Conservation (phyloP, 768 basidiomycete genomes). For the Lactarius tabidus region DNA sequence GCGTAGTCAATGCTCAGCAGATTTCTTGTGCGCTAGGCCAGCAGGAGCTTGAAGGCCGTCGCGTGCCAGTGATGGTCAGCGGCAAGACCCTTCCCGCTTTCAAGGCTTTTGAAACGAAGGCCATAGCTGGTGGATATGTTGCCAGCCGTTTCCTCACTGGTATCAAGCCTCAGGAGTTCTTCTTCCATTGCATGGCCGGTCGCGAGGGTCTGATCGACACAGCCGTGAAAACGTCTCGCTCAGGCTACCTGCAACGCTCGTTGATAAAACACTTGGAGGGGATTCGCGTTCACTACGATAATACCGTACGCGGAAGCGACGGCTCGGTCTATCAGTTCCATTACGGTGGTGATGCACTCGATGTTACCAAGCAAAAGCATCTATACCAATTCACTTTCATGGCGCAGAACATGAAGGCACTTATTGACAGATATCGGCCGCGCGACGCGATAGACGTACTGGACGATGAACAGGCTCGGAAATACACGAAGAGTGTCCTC, state of each 20-base stretch:
- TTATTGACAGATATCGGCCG: slow-evolving; percentile 70
- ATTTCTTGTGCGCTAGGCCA: slow-evolving; percentile 98
- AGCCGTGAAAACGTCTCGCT: slow-evolving; percentile 97
- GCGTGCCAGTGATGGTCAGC: slow-evolving; percentile 98
- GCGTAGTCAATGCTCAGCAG: slow-evolving; percentile 93
- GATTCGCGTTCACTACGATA: slow-evolving; percentile 93
- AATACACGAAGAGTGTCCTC: slow-evolving; percentile 87
- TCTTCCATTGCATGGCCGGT: slow-evolving; percentile 99
- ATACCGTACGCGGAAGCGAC: slow-evolving; percentile 95
- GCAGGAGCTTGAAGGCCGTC: slow-evolving; percentile 96
- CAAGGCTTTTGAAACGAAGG: slow-evolving; percentile 95
- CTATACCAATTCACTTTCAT: slow-evolving; percentile 92
- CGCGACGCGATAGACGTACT: slow-evolving; percentile 51
- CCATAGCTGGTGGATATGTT: slow-evolving; percentile 96
- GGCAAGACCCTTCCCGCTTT: slow-evolving; percentile 98
- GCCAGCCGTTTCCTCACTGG: slow-evolving; percentile 98
- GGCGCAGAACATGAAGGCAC: slow-evolving; percentile 75
- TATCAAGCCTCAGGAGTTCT: slow-evolving; percentile 97
- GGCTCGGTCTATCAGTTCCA: slow-evolving; percentile 91
- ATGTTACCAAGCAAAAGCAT: slow-evolving; percentile 97
- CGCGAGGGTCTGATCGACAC: slow-evolving; percentile 99
- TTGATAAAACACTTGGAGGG: slow-evolving; percentile 98
- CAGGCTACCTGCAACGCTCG: slow-evolving; percentile 96
- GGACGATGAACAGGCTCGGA: slow-evolving; percentile 60
- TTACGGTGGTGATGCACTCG: slow-evolving; percentile 94